Conservation (phyloP, 371 early-diverging fungal genomes). For the Choanephora cucurbitarum region DNA sequence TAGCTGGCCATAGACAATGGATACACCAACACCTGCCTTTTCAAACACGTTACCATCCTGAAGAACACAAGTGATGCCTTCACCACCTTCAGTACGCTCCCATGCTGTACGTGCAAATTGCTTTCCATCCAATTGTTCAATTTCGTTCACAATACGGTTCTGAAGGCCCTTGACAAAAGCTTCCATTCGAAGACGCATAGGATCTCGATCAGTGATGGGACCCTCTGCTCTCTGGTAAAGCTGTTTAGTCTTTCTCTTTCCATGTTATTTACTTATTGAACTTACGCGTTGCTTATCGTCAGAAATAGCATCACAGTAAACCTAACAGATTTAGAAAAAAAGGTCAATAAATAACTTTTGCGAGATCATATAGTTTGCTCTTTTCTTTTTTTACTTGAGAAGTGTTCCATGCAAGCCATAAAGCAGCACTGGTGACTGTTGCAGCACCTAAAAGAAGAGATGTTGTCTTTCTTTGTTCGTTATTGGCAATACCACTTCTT, state of each 20-base stretch:
- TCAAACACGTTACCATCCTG: slow-evolving; percentile 91
- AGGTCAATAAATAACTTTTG: no score
- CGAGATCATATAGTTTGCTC: no score
- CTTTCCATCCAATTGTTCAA: slow-evolving; percentile 61
- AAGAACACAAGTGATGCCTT: slow-evolving; percentile 88
- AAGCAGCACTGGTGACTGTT: no score
- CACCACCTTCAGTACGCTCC: slow-evolving; percentile 84
- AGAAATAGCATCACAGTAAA: slow-evolving; percentile 33
- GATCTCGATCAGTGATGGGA: slow-evolving; percentile 42
- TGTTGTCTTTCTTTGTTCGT: no score
- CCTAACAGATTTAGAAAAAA: slow-evolving; percentile 8
- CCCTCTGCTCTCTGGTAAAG: slow-evolving; percentile 34
- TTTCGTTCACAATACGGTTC: slow-evolving; percentile 56
- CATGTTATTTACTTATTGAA: no score
- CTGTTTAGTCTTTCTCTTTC: not conserved
- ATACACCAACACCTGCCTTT: slow-evolving; percentile 91
- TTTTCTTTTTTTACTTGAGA: no score
- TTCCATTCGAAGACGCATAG: slow-evolving; percentile 86
- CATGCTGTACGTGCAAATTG: slow-evolving; percentile 76
- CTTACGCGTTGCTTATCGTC: slow-evolving; percentile 42
- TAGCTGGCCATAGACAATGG: slow-evolving; percentile 75
- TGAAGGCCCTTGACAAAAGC: slow-evolving; percentile 76
- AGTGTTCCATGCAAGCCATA: no score
- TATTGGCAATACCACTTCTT: no score
- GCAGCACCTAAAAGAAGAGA: no score